A percentile compares a stretch with the other conserved stretches of the same genome.
phyloP scores from a whole-genome alignment of 176 grass and related monocot species.

The Oryza punctata region DNA sequence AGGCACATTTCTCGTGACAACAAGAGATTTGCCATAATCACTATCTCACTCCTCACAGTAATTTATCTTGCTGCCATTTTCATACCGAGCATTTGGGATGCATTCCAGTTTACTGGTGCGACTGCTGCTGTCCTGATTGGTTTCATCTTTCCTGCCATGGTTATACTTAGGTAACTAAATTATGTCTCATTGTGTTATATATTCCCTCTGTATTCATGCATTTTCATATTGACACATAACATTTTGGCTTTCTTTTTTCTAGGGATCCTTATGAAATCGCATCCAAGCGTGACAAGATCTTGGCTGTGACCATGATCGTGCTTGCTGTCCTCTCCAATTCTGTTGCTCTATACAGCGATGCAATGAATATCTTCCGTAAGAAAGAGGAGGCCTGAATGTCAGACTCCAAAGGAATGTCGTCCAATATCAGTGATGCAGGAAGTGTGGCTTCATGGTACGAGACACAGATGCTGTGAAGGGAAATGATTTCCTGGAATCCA shows the following conservation, averaged over 20 bases:
- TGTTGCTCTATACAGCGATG: slow-evolving; percentile 79
- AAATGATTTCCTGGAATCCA: slow-evolving; percentile 21
- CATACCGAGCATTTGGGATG: slow-evolving; percentile 89
- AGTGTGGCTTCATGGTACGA: background rate
- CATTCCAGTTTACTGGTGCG: slow-evolving; percentile 89
- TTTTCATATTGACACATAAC: background rate
- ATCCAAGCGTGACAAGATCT: slow-evolving; percentile 67
- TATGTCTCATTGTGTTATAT: background rate
- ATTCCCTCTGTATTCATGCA: background rate
- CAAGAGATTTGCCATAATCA: slow-evolving; percentile 68
- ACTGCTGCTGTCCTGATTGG: slow-evolving; percentile 73
- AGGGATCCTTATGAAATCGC: slow-evolving; percentile 80
- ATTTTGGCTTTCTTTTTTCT: slow-evolving; percentile 14
- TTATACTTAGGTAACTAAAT: slow-evolving; percentile 70
- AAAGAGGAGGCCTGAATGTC: slow-evolving; percentile 63
- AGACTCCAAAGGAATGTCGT: background rate
- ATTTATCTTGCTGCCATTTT: slow-evolving; percentile 71
- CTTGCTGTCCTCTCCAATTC: slow-evolving; percentile 74
- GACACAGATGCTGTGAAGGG: slow-evolving; percentile 6
- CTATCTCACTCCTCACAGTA: slow-evolving; percentile 53
- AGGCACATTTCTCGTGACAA: slow-evolving; percentile 67
- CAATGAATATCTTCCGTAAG: slow-evolving; percentile 54
- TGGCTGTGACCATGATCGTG: slow-evolving; percentile 80
- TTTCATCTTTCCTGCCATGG: slow-evolving; percentile 86
- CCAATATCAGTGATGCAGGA: slow-evolving; percentile 1